Conservation (phyloP, 805 yeast species). For the Ogataea zsoltii region DNA sequence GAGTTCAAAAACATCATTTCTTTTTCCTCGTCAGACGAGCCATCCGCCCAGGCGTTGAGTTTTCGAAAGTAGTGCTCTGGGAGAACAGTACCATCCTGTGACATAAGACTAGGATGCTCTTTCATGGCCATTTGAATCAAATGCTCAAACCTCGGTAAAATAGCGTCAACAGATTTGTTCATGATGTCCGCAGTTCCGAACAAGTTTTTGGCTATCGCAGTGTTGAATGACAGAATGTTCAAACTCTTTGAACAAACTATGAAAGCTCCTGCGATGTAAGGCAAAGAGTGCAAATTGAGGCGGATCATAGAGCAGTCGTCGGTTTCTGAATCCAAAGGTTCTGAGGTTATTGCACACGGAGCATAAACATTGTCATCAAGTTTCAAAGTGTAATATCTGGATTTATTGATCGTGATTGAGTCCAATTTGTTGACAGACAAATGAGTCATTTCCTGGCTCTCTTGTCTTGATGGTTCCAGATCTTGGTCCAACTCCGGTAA, state of each 20-base stretch:
- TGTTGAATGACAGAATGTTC: conserved; percentile 69
- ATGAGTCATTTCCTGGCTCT: conserved; percentile 8
- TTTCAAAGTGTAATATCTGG: conserved; percentile 63
- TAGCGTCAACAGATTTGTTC: conserved; percentile 50
- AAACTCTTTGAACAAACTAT: conserved; percentile 56
- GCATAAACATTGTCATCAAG: conserved; percentile 45
- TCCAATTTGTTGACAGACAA: conserved; percentile 32
- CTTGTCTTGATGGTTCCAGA: conserved; percentile 7
- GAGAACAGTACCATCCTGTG: conserved; percentile 69
- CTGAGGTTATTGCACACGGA: conserved; percentile 75
- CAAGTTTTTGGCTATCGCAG: conserved; percentile 72
- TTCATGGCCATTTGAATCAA: conserved; percentile 44
- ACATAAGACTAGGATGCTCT: conserved; percentile 40
- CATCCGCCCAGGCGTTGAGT: conserved; percentile 45
- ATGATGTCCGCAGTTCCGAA: conserved; percentile 64
- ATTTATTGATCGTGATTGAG: conserved; percentile 49
- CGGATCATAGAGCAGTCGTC: conserved; percentile 39
- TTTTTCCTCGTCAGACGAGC: conserved; percentile 39
- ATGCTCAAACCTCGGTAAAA: conserved; percentile 64
- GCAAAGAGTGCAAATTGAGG: conserved; percentile 71
- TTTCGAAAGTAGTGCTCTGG: conserved; percentile 92
- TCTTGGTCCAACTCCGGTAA: conserved; percentile 27
- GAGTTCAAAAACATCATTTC: conserved; percentile 57
- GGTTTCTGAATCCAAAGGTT: conserved; percentile 51
- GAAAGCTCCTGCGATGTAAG: conserved; percentile 85